phyloP scores from a whole-genome alignment of 805 yeast genomes.

The Lachancea sp. region DNA sequence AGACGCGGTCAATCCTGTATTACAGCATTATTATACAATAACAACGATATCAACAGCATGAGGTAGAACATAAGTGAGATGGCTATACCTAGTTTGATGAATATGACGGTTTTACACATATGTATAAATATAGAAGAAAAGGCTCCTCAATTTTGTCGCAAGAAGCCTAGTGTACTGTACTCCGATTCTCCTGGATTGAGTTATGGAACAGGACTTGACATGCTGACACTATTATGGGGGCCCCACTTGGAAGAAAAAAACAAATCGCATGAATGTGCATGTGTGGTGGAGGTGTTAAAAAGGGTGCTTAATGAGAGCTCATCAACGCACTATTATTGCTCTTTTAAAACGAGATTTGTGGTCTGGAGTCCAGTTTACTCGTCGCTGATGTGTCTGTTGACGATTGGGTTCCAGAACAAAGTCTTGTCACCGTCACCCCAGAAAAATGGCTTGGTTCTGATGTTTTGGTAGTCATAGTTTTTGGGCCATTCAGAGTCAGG shows the following conservation, averaged over 20 bases:
- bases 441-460: constrained; percentile 82
- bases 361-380: constrained; percentile 9
- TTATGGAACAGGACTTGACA: not conserved
- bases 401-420: constrained; percentile 88
- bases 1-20: not conserved
- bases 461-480: constrained; percentile 86
- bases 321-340: not conserved
- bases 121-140: not conserved
- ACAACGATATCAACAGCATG: not conserved
- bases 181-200: not conserved
- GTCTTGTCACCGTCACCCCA: constrained; percentile 99
- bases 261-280: not conserved
- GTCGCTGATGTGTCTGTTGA: constrained; percentile 73
- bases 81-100: too few species aligned
- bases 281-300: not conserved
- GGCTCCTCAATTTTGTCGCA: not conserved
- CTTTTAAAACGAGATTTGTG: not conserved
- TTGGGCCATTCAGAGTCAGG: constrained; percentile 90
- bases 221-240: not conserved
- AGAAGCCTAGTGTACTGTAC: not conserved
- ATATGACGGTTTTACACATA: not conserved
- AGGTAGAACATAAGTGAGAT: too few species aligned
- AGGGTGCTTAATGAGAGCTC: not conserved
- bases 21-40: not conserved
- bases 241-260: not conserved